These are phyloP conservation scores for Auricularia heimuer DNA, from an alignment of 768 basidiomycete species.

Conservation along the genomic window DNA sequence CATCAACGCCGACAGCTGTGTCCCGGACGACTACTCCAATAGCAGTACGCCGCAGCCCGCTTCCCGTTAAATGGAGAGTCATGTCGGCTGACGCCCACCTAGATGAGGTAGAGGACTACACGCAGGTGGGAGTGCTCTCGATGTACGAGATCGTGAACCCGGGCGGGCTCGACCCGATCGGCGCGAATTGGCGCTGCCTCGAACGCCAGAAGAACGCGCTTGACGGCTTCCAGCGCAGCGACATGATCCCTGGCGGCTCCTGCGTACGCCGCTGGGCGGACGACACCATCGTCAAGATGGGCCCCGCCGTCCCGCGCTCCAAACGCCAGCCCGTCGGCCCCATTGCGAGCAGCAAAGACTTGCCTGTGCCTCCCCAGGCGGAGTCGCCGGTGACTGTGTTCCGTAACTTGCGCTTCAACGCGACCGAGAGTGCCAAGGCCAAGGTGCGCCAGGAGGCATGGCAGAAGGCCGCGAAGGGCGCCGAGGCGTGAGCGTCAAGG, in stretches of 20 bases:
- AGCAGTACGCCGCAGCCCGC: neutral
- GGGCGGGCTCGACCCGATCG: neutral
- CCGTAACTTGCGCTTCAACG: neutral
- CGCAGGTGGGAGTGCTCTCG: neutral
- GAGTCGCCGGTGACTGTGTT: neutral
- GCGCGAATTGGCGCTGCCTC: conserved; percentile 1
- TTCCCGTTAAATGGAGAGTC: neutral
- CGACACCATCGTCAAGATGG: neutral
- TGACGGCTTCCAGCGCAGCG: neutral
- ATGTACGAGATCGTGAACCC: neutral
- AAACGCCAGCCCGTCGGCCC: neutral
- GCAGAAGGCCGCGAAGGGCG: neutral
- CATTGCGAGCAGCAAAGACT: neutral
- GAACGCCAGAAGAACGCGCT: neutral
- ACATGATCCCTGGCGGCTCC: neutral
- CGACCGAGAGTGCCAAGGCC: neutral
- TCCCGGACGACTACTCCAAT: neutral
- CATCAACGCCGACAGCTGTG: neutral
- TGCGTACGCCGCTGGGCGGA: neutral
- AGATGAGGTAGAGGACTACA: neutral
- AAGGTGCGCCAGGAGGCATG: neutral
- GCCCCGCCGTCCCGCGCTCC: neutral
- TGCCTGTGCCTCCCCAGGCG: neutral
- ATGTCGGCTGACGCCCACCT: neutral
- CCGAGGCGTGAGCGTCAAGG: neutral